These are phyloP conservation scores for Plasmopara muralis DNA, from an alignment of 352 stramenopile species.

Conservation along the genomic window DNA sequence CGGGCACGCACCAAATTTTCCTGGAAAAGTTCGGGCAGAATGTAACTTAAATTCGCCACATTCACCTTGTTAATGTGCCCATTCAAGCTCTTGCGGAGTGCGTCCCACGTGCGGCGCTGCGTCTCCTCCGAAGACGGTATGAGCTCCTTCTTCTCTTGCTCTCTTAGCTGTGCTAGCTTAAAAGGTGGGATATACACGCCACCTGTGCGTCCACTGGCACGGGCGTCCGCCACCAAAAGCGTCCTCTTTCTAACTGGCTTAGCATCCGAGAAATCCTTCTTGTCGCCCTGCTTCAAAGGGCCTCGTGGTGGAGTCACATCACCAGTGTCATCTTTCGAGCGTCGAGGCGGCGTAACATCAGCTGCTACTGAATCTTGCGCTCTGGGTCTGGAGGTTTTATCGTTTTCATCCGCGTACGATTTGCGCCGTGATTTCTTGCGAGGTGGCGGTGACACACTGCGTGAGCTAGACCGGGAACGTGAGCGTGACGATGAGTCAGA, in stretches of 20 bases:
- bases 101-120: conserved; percentile 94
- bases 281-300: neutral
- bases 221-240: conserved; percentile 28
- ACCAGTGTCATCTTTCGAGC: conserved; percentile 4
- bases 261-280: conserved; percentile 11
- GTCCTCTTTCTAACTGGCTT: conserved; percentile 19
- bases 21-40: conserved; percentile 95
- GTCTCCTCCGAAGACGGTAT: conserved; percentile 54
- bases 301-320: neutral
- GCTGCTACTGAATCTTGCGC: conserved; percentile 13
- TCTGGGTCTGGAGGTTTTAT: conserved; percentile 1
- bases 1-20: conserved; percentile 96
- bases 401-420: neutral
- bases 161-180: conserved; percentile 81
- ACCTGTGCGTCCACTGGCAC: conserved; percentile 59
- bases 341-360: conserved; percentile 10
- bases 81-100: conserved; percentile 96
- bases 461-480: conserved; percentile 13
- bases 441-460: conserved; percentile 22
- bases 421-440: conserved; percentile 24
- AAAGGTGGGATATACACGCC: conserved; percentile 91
- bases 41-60: conserved; percentile 91
- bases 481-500: conserved; percentile 13
- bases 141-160: conserved; percentile 27
- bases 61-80: conserved; percentile 98